Evolutionary conservation across 306 rosid genomes (phyloP), one percentile per base, ranked within the genome.

Genomic region (Acacia crassicarpa): DNA sequence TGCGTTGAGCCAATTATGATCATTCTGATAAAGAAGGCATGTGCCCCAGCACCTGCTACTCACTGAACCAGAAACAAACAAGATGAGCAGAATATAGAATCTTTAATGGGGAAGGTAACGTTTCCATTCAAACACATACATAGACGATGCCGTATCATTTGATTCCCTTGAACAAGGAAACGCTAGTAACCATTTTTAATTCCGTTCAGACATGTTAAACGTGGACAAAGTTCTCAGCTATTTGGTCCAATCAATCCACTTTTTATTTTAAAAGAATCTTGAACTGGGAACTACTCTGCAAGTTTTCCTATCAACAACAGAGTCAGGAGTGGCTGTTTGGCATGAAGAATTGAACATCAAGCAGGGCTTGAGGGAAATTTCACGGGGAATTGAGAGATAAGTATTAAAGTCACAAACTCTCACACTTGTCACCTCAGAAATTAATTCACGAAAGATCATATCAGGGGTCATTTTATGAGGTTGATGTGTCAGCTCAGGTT

Each of bases 51-150:
- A 65, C 58, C 84, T 78, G 48, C 77, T 54, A 48, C 59, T 38
- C 43, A 48, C 59, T 38, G 53, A 15, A 53, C 77, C 83, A 80
- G 78, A 76, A 49, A 68, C 66, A 58, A 77, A 77, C 73, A 33
- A 58, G 72, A 19, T 58, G 4, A 77, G 79, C 46, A 67, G 83
- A 74, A 33, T 54, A 78, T 78, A 75, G 83, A 79, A 75, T 85
- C 84, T 86, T 75, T 72, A 61, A 44, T 43, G 72, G 46, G 49
- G 32, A 35, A 56, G 65, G 78, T 79, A 72, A 79, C 35, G 76
- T 79, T 68, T 82, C 81, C 80, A 32, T 69, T 78, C 77, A 82
- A 68, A 74, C 81, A 40, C 63, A 85, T 13, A 68, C 53, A 48
- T 17, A 51, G 59, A 75, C 58, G 49, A n/a, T 40, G 87, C 69